phyloP scores from a whole-genome alignment of 257 asterid species.

The Gynochthodes officinalis region DNA sequence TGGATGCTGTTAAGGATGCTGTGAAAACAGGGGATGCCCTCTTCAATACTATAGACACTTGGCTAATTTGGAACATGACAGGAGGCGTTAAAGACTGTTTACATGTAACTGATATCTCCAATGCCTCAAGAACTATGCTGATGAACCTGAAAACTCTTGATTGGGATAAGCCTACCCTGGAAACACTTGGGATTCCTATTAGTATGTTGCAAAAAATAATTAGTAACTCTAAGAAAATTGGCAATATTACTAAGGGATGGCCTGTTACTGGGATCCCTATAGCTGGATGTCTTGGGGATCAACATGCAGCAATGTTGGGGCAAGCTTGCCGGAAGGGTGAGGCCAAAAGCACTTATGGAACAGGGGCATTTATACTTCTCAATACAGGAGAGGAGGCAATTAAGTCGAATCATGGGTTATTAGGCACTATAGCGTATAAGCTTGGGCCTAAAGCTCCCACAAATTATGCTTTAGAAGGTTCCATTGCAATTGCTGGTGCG shows the following conservation, averaged over 20 bases:
- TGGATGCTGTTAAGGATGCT: constrained; percentile 55
- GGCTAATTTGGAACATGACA: constrained; percentile 94
- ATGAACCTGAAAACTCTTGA: constrained; percentile 80
- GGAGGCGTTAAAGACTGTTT: constrained; percentile 70
- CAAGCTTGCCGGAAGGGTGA: constrained; percentile 86
- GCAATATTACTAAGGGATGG: constrained; percentile 69
- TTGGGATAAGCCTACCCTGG: constrained; percentile 65
- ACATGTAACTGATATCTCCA: constrained; percentile 84
- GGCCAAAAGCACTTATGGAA: constrained; percentile 93
- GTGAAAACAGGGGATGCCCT: constrained; percentile 71
- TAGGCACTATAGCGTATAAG: constrained; percentile 81
- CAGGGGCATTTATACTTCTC: constrained; percentile 86
- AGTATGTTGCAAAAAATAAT: constrained; percentile 66
- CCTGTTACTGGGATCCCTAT: constrained; percentile 73
- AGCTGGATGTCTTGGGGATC: constrained; percentile 93
- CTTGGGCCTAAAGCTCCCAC: constrained; percentile 81
- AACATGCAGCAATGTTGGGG: constrained; percentile 95
- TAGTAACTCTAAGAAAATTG: constrained; percentile 73
- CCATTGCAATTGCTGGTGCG: constrained; percentile 97
- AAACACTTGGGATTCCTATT: constrained; percentile 46
- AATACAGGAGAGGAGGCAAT: constrained; percentile 72
- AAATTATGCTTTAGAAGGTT: constrained; percentile 91
- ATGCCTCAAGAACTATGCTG: constrained; percentile 93
- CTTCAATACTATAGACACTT: constrained; percentile 85
- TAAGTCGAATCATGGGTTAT: constrained; percentile 64